Percentiles rank a stretch among this genome's conserved stretches.
phyloP scores from a whole-genome alignment of 2,329 filamentous ascomycete species.

The Penicillium psychrosexuale region DNA sequence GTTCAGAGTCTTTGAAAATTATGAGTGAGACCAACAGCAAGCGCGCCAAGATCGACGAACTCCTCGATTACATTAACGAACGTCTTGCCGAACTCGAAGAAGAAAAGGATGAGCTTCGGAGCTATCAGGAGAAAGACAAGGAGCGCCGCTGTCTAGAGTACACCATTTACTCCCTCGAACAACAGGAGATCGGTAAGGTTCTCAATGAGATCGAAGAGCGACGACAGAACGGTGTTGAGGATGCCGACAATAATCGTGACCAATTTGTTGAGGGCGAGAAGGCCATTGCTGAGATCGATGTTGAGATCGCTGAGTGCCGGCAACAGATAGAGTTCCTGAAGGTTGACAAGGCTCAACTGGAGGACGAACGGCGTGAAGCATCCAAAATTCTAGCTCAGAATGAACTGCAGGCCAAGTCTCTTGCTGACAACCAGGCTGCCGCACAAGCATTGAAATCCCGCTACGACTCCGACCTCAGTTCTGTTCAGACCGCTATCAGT shows the following conservation, averaged over 20 bases:
- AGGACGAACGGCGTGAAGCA: slow-evolving; percentile 81
- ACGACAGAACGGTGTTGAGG: slow-evolving; percentile 77
- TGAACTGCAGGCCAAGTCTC: slow-evolving; percentile 77
- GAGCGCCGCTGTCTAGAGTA: slow-evolving; percentile 92
- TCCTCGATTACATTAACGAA: slow-evolving; percentile 87
- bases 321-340: slow-evolving; percentile 80
- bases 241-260: slow-evolving; percentile 75
- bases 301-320: slow-evolving; percentile 73
- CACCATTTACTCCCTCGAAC: slow-evolving; percentile 86
- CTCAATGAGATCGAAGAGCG: slow-evolving; percentile 80
- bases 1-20: slow-evolving; percentile 89
- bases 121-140: slow-evolving; percentile 90
- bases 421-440: slow-evolving; percentile 77
- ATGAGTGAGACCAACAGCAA: slow-evolving; percentile 97
- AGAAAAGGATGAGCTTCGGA: slow-evolving; percentile 92
- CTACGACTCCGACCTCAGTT: slow-evolving; percentile 68
- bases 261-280: slow-evolving; percentile 76
- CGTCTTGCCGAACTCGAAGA: slow-evolving; percentile 86
- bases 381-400: slow-evolving; percentile 78
- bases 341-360: slow-evolving; percentile 80
- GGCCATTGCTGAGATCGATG: slow-evolving; percentile 71
- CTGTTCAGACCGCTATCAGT: slow-evolving; percentile 70
- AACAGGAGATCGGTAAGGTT: slow-evolving; percentile 71
- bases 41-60: slow-evolving; percentile 87
- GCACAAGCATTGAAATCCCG: slow-evolving; percentile 69